Percentiles rank a stretch among this genome's conserved stretches.
Evolutionary conservation across 2,329 filamentous ascomycete genomes (phyloP).

Genomic region (Dendrostoma leiphaemia): DNA sequence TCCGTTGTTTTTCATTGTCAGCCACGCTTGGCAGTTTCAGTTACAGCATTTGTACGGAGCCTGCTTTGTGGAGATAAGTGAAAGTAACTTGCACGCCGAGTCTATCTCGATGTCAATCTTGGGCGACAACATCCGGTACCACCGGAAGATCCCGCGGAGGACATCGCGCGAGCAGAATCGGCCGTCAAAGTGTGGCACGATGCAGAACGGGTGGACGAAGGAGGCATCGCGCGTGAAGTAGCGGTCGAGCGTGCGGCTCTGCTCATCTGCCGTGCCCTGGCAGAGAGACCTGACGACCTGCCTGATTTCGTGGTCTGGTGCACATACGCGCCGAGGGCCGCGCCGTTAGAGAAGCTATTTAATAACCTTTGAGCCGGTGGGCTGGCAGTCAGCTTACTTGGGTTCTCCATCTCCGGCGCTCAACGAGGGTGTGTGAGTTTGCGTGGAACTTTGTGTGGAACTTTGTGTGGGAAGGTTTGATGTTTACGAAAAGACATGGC

Average conservation of each 20-base stretch:
- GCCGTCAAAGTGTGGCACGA: conserved; percentile 54
- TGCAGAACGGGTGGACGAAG: conserved; percentile 78
- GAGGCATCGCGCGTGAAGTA: conserved; percentile 72
- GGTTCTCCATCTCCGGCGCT: conserved; percentile 36
- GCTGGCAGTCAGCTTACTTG: conserved; percentile 41
- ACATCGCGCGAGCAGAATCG: conserved; percentile 62
- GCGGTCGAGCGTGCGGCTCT: conserved; percentile 62
- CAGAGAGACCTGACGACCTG: conserved; percentile 67
- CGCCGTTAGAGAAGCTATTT: conserved; percentile 13
- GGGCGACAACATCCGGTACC: conserved; percentile 83
- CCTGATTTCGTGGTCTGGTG: conserved; percentile 56
- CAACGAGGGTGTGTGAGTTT: not conserved
- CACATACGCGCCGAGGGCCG: too few relatives aligned
- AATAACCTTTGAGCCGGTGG: not conserved
- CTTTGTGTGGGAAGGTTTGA: too few relatives aligned
- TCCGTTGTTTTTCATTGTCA: not conserved
- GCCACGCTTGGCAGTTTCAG: not conserved
- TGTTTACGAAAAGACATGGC: not conserved
- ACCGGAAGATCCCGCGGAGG: conserved; percentile 70
- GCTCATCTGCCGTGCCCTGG: conserved; percentile 63
- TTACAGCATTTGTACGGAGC: too few relatives aligned
- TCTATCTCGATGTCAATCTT: conserved; percentile 67
- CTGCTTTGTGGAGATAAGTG: too few relatives aligned
- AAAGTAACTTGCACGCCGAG: conserved; percentile 42
- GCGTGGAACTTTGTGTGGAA: too few relatives aligned